phyloP scores from a whole-genome alignment of 108 stramenopile species.

The Cyclotella atomus region DNA sequence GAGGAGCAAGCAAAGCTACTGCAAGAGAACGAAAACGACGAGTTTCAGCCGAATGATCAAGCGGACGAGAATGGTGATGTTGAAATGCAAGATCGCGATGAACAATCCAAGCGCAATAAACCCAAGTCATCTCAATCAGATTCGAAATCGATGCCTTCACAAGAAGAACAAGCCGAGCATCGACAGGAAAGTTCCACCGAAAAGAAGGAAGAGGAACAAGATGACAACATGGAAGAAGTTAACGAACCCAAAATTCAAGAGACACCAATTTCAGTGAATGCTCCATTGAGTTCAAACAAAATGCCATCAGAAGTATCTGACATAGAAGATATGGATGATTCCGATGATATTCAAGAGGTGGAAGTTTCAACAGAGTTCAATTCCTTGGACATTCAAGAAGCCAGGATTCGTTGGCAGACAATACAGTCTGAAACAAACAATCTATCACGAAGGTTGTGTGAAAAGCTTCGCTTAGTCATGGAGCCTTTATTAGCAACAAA shows the following conservation, averaged over 20 bases:
- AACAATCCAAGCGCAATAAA: conserved; percentile 31
- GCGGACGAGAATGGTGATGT: conserved; percentile 9
- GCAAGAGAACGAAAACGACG: conserved; percentile 49
- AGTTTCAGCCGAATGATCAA: conserved; percentile 36
- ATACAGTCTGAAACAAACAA: conserved; percentile 82
- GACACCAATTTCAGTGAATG: conserved; percentile 8
- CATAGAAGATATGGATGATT: conserved; percentile 45
- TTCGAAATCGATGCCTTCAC: not conserved
- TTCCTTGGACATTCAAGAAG: conserved; percentile 50
- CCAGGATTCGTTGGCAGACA: conserved; percentile 65
- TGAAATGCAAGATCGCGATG: conserved; percentile 31
- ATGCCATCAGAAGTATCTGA: conserved; percentile 34
- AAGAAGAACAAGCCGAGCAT: conserved; percentile 35
- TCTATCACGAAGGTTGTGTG: conserved; percentile 91
- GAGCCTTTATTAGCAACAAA: conserved; percentile 96
- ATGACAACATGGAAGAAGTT: conserved; percentile 20
- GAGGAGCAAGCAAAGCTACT: conserved; percentile 59
- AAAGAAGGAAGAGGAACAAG: conserved; percentile 8
- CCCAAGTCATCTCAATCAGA: conserved; percentile 33
- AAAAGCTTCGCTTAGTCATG: conserved; percentile 96
- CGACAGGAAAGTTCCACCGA: conserved; percentile 30
- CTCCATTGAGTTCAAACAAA: conserved; percentile 28
- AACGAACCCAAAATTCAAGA: conserved; percentile 37
- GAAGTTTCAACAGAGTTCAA: conserved; percentile 48
- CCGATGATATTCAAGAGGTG: conserved; percentile 46